Percentiles rank a stretch among this genome's conserved stretches.
Evolutionary conservation across 441 rosid species (phyloP).

Genomic region (Pelargonium cotyledonis): DNA sequence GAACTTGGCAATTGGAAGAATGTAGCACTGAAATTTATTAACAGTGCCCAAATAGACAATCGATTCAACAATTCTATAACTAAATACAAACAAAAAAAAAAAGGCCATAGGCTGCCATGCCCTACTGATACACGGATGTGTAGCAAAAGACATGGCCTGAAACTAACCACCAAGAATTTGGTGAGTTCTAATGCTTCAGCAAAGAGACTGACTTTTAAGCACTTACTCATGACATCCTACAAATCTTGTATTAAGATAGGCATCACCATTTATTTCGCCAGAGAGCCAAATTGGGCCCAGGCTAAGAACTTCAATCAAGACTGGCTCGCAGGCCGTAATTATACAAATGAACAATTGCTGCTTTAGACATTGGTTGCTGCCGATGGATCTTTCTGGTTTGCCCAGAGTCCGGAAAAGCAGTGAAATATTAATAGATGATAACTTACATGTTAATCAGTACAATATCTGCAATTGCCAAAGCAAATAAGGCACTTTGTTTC

Average conservation of each 20-base stretch:
- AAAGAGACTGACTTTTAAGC: too few relatives aligned
- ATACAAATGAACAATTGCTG: neutral
- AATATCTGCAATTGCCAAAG: slow-evolving; percentile 78
- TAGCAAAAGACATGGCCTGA: too few relatives aligned
- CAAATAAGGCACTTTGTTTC: slow-evolving; percentile 84
- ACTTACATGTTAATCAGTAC: slow-evolving; percentile 86
- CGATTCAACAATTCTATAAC: neutral
- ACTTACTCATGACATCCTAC: too few relatives aligned
- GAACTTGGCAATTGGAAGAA: neutral
- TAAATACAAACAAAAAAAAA: neutral
- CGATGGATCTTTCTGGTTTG: too few relatives aligned
- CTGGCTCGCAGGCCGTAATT: neutral
- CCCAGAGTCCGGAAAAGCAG: neutral
- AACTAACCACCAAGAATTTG: too few relatives aligned
- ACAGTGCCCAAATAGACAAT: neutral
- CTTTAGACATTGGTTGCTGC: too few relatives aligned
- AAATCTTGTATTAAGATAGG: neutral
- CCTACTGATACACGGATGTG: neutral
- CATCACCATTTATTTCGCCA: neutral
- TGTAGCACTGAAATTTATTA: neutral
- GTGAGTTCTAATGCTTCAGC: too few relatives aligned
- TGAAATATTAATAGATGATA: neutral
- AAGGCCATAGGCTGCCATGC: neutral
- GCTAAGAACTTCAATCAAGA: neutral
- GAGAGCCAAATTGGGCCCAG: neutral